Percentiles rank a stretch among this genome's conserved stretches.
Conservation (phyloP, 2,329 filamentous ascomycete species). For the Cladophialophora psammophila region DNA sequence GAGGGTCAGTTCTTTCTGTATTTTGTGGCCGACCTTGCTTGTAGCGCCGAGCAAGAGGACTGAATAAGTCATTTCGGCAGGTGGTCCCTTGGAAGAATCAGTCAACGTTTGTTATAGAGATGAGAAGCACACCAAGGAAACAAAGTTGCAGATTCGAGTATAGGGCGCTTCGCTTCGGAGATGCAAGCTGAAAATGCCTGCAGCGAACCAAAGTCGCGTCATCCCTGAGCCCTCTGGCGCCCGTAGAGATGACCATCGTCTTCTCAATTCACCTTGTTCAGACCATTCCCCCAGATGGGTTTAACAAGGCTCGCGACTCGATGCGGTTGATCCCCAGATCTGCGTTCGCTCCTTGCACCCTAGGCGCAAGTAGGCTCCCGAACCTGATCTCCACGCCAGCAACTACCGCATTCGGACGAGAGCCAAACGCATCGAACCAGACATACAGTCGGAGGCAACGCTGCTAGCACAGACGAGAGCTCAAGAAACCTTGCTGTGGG, state of each 20-base stretch:
- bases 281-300: not conserved
- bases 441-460: not conserved
- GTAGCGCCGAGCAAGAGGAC: slow-evolving; percentile 14
- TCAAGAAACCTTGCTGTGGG: not conserved
- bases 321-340: not conserved
- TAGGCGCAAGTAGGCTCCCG: not conserved
- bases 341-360: not conserved
- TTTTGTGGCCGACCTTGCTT: not conserved
- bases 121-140: not conserved
- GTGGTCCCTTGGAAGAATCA: not conserved
- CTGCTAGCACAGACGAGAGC: not conserved
- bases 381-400: not conserved
- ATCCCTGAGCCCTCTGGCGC: not conserved
- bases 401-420: not conserved
- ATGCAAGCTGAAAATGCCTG: not conserved
- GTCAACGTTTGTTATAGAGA: not conserved
- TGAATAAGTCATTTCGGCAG: slow-evolving; percentile 10
- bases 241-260: not conserved
- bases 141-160: not conserved
- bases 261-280: not conserved
- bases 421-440: not conserved
- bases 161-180: not conserved
- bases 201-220: not conserved
- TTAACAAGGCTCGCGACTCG: not conserved
- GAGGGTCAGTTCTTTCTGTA: not conserved